phyloP scores from a whole-genome alignment of 2,329 filamentous ascomycete species.

The Aspergillus fumigatus region DNA sequence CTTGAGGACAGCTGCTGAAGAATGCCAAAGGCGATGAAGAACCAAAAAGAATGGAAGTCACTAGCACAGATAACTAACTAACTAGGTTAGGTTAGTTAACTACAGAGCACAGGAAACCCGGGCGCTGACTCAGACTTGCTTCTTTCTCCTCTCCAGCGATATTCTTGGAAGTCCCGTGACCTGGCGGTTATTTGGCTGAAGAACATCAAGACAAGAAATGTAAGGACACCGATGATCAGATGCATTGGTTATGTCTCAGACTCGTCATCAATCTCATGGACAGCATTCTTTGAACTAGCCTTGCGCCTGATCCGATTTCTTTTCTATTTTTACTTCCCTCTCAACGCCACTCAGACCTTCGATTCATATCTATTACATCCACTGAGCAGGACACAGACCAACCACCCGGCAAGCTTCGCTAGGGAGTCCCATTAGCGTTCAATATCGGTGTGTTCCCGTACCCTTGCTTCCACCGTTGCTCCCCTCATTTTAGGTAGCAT shows the following conservation, averaged over 20 bases:
- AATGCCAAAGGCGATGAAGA: background rate
- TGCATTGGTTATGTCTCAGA: background rate
- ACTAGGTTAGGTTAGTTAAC: too few species aligned
- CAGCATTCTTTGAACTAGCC: background rate
- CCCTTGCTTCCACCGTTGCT: slow-evolving; percentile 4
- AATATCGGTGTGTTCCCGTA: background rate
- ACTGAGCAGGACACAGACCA: background rate
- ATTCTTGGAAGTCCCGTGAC: slow-evolving; percentile 3
- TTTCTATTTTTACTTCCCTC: background rate
- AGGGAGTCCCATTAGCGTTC: background rate
- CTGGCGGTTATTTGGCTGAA: background rate
- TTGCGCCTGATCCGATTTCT: background rate
- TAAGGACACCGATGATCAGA: too few species aligned
- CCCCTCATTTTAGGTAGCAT: slow-evolving; percentile 10
- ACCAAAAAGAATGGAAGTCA: background rate
- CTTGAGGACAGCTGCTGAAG: background rate
- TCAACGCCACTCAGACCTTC: background rate
- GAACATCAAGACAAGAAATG: background rate
- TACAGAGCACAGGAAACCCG: too few species aligned
- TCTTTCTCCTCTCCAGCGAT: background rate
- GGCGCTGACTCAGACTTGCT: background rate
- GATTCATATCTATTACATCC: too few species aligned
- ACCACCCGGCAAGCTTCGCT: background rate
- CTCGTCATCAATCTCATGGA: background rate
- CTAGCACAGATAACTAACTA: background rate